Percentiles rank a stretch among this genome's conserved stretches.
phyloP scores from a whole-genome alignment of 331 rosid species.

The Erythrophleum ivorense region DNA sequence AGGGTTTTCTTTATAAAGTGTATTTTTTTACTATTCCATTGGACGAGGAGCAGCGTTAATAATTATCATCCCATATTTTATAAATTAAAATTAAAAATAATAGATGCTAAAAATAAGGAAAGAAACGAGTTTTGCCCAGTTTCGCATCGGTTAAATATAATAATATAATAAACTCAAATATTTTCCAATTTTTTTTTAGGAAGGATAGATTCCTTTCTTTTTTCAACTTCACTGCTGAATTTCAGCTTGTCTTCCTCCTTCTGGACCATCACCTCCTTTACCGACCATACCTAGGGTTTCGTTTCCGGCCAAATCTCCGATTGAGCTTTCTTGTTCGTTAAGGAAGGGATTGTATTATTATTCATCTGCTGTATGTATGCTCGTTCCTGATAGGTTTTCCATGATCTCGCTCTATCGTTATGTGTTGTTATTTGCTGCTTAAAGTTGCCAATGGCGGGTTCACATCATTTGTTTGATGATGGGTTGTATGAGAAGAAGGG shows the following conservation, averaged over 20 bases:
- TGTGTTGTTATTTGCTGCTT: background rate
- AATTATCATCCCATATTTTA: too few relatives aligned
- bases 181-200: background rate
- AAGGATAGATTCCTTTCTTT: background rate
- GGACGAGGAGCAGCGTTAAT: too few relatives aligned
- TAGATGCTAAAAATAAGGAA: background rate
- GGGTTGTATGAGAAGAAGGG: background rate
- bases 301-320: background rate
- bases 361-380: background rate
- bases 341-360: background rate
- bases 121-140: too few relatives aligned
- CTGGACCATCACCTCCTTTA: background rate
- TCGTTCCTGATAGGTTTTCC: background rate
- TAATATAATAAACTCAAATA: background rate
- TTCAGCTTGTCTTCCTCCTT: background rate
- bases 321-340: background rate
- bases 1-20: background rate
- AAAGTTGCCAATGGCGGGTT: background rate
- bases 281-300: constrained; percentile 43
- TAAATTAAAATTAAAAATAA: background rate
- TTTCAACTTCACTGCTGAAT: background rate
- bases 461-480: background rate
- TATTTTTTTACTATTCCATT: too few relatives aligned
- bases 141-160: background rate
- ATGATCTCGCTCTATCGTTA: background rate